A percentile compares a stretch with the other conserved stretches of the same genome.
Conservation (phyloP, 192 early-diverging fungal species). For the Paraglomus brasilianum region DNA sequence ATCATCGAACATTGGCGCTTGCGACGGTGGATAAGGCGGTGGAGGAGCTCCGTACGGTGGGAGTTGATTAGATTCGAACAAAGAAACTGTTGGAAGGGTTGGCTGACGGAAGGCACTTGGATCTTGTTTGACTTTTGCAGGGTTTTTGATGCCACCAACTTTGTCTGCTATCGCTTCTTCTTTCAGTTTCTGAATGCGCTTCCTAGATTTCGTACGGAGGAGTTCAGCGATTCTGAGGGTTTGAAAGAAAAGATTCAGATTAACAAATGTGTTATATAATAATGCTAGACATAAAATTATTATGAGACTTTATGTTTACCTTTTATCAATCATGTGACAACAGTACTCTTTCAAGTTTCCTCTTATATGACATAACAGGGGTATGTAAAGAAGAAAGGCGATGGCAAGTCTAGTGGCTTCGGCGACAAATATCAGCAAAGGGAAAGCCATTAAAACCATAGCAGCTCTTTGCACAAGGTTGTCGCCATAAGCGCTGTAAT, state of each 20-base stretch:
- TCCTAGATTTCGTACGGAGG: constrained; percentile 50
- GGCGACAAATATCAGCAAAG: constrained; percentile 61
- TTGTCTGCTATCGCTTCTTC: neutral
- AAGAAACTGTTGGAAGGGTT: constrained; percentile 2
- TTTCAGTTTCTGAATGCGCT: constrained; percentile 40
- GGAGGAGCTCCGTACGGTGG: neutral
- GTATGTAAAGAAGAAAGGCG: constrained; percentile 74
- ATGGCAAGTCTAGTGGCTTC: constrained; percentile 52
- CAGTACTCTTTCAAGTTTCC: constrained; percentile 90
- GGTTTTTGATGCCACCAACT: neutral
- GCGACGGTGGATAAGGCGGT: neutral
- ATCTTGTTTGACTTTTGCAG: neutral
- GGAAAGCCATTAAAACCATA: constrained; percentile 53
- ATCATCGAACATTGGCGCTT: neutral
- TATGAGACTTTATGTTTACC: constrained; percentile 47
- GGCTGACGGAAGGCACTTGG: neutral
- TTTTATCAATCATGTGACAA: constrained; percentile 86
- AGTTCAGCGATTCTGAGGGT: constrained; percentile 56
- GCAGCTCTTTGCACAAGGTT: constrained; percentile 4
- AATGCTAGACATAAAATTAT: constrained; percentile 1
- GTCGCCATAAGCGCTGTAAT: constrained; percentile 27
- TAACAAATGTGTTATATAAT: neutral
- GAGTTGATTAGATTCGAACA: neutral
- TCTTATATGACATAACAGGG: constrained; percentile 71
- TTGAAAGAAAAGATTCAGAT: constrained; percentile 19